Conservation (phyloP, 208 protist genomes). For the Crithidia acanthocephali region DNA sequence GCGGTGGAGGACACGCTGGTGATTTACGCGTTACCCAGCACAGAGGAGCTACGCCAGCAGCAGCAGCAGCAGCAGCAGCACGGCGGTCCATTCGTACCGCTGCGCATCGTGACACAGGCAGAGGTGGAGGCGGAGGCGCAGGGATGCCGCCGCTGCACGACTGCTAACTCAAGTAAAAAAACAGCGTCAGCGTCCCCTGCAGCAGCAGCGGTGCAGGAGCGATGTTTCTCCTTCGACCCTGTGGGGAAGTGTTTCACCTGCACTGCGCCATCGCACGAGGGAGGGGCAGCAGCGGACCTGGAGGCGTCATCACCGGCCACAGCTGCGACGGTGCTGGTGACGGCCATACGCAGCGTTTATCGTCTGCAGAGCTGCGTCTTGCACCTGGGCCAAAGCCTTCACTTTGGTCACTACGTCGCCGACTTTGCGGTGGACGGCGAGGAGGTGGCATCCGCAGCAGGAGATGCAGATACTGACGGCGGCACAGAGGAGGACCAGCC, state of each 20-base stretch:
- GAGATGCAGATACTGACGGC: neutral
- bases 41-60: constrained; percentile 14
- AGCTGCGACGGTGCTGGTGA: constrained; percentile 8
- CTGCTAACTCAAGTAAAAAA: no score
- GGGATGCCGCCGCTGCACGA: neutral
- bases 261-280: constrained; percentile 5
- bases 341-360: constrained; percentile 47
- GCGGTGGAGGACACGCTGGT: constrained; percentile 32
- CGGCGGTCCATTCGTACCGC: neutral
- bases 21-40: constrained; percentile 28
- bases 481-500: neutral
- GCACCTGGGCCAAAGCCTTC: constrained; percentile 52
- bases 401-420: constrained; percentile 73
- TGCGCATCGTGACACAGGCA: constrained; percentile 7
- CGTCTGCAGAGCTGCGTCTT: constrained; percentile 48
- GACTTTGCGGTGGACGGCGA: constrained; percentile 49
- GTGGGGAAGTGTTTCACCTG: constrained; percentile 33
- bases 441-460: neutral
- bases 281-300: neutral
- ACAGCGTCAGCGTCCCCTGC: no score
- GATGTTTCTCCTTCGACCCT: constrained; percentile 24
- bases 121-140: constrained; percentile 9
- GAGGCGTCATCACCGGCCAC: neutral
- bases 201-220: constrained; percentile 1
- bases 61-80: neutral